Conservation (phyloP, 352 stramenopile genomes). For the Thraustochytrium sp. region DNA sequence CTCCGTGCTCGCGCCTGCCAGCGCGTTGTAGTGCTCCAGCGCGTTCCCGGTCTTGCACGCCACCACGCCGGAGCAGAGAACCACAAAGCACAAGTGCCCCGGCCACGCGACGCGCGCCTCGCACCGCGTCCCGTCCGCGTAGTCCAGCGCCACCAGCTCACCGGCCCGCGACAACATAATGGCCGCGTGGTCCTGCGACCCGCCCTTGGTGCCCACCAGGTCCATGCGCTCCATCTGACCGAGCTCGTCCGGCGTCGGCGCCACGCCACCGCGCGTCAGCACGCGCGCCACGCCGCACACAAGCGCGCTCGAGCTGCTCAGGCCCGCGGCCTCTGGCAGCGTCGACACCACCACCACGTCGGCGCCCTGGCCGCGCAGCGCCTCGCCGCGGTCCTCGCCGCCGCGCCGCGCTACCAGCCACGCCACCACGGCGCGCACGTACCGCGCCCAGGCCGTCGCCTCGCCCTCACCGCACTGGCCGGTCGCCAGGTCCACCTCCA, state of each 20-base stretch:
- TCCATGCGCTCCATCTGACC: neutral
- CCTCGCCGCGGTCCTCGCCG: too few relatives aligned
- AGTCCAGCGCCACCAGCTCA: neutral
- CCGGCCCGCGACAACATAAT: neutral
- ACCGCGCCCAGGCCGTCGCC: neutral
- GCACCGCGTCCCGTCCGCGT: neutral
- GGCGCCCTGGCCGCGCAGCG: neutral
- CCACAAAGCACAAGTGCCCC: neutral
- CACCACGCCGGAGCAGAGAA: neutral
- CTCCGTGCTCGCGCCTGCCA: neutral
- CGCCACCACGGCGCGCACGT: neutral
- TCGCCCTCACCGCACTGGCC: neutral
- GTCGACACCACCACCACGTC: neutral
- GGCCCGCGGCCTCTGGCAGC: neutral
- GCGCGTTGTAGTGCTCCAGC: neutral
- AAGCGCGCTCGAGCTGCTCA: conserved; percentile 21
- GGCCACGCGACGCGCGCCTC: neutral
- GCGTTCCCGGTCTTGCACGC: conserved; percentile 14
- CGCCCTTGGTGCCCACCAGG: neutral
- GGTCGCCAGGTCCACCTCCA: neutral
- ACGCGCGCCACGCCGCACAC: neutral
- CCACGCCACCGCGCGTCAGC: neutral
- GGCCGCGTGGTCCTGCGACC: neutral
- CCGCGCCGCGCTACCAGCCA: neutral
- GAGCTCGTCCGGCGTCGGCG: neutral